phyloP scores from a whole-genome alignment of 2,329 filamentous ascomycete species.

The Beauveria sp. region DNA sequence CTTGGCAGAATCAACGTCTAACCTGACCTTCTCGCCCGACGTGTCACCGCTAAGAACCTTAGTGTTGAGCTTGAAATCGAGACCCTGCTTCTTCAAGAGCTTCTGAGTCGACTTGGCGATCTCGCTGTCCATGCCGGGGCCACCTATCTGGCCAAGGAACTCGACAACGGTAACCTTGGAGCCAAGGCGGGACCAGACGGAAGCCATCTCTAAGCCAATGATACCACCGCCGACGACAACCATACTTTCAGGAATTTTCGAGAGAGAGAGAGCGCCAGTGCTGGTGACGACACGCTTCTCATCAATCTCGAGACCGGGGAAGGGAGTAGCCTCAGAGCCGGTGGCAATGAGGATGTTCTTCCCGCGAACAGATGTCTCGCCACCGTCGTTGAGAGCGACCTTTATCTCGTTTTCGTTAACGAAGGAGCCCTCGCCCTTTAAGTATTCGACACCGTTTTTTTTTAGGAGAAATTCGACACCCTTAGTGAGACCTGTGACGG shows the following conservation, averaged over 20 bases:
- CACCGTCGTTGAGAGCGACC: constrained; percentile 83
- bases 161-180: constrained; percentile 95
- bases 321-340: constrained; percentile 89
- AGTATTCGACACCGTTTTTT: constrained; percentile 98
- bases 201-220: constrained; percentile 97
- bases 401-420: constrained; percentile 85
- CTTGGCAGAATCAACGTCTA: constrained; percentile 87
- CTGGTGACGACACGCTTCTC: constrained; percentile 97
- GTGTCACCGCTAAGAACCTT: constrained; percentile 87
- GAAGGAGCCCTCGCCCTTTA: constrained; percentile 88
- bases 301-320: constrained; percentile 91
- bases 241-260: constrained; percentile 92
- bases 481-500: constrained; percentile 84
- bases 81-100: constrained; percentile 89
- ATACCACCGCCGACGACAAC: constrained; percentile 97
- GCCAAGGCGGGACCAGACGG: constrained; percentile 92
- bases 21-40: constrained; percentile 67
- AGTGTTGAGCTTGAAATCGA: constrained; percentile 97
- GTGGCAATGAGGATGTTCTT: constrained; percentile 99
- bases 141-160: constrained; percentile 92
- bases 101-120: constrained; percentile 89
- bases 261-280: constrained; percentile 84
- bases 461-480: constrained; percentile 97
- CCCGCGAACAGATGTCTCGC: constrained; percentile 75
- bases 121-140: constrained; percentile 93